These are phyloP conservation scores for Phytopythium delawarense DNA, from an alignment of 352 stramenopile species.

Conservation along the genomic window DNA sequence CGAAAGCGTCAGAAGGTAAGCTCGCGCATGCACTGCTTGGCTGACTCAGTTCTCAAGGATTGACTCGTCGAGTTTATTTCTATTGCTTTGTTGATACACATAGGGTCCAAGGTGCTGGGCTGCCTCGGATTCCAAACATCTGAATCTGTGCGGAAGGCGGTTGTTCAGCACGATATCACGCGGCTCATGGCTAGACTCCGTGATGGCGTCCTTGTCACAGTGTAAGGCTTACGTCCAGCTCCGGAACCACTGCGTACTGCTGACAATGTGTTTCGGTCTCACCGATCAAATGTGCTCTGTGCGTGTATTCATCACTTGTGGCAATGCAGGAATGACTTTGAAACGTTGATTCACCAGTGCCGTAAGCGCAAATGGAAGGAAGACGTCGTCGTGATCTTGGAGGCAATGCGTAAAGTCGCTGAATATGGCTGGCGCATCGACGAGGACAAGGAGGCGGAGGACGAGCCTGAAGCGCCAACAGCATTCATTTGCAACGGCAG, in stretches of 20 bases:
- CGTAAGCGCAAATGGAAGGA: conserved; percentile 83
- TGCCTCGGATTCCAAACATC: conserved; percentile 65
- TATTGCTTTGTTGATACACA: not conserved
- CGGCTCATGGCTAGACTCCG: conserved; percentile 50
- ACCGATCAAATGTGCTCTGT: not conserved
- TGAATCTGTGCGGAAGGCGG: conserved; percentile 52
- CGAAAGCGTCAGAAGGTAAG: not conserved
- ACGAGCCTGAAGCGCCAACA: not conserved
- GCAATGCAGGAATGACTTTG: conserved; percentile 61
- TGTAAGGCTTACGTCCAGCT: conserved; percentile 38
- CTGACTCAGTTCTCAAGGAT: not conserved
- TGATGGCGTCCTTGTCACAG: conserved; percentile 40
- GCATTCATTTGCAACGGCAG: not conserved
- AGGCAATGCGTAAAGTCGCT: conserved; percentile 47
- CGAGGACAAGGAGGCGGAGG: conserved; percentile 1
- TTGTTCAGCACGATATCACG: conserved; percentile 68
- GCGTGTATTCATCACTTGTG: not conserved
- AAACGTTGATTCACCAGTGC: conserved; percentile 79
- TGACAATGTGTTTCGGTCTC: not conserved
- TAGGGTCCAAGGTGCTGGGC: conserved; percentile 37
- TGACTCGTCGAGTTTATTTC: not conserved
- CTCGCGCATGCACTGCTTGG: too few relatives aligned
- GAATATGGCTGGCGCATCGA: conserved; percentile 33
- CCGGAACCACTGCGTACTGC: not conserved
- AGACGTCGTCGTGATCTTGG: conserved; percentile 51